Percentiles rank a stretch among this genome's conserved stretches.
Conservation (phyloP, 2,329 filamentous ascomycete genomes). For the Fusarium coffeatum region DNA sequence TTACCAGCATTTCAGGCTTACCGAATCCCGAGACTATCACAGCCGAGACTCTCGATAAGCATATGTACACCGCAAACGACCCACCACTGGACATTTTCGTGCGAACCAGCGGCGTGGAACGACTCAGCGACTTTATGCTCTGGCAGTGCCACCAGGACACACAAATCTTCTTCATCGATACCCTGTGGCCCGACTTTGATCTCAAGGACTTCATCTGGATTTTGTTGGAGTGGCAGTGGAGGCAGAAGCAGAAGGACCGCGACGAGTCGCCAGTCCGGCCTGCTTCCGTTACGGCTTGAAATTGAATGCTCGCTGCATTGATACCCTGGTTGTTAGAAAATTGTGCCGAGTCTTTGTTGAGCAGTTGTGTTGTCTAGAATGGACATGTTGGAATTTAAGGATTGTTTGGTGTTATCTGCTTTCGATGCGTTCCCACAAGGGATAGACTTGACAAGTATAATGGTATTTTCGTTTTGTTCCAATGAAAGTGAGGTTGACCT, state of each 20-base stretch:
- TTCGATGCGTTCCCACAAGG: constrained; percentile 1
- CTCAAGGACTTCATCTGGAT: constrained; percentile 94
- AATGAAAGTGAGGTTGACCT: background rate
- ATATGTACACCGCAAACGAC: constrained; percentile 87
- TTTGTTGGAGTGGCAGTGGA: constrained; percentile 87
- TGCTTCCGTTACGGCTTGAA: constrained; percentile 42
- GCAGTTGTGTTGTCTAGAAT: constrained; percentile 16
- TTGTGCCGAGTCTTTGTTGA: constrained; percentile 5
- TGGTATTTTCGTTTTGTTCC: background rate
- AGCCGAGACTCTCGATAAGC: constrained; percentile 80
- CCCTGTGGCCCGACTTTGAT: constrained; percentile 96
- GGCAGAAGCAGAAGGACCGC: constrained; percentile 67
- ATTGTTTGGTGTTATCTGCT: constrained; percentile 12
- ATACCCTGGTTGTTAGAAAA: constrained; percentile 41
- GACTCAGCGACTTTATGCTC: constrained; percentile 97
- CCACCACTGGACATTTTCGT: constrained; percentile 92
- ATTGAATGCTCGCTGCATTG: constrained; percentile 33
- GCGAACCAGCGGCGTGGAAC: constrained; percentile 90
- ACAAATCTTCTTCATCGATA: constrained; percentile 90
- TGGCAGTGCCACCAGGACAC: constrained; percentile 97
- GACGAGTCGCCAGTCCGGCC: constrained; percentile 58
- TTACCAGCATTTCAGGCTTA: constrained; percentile 55
- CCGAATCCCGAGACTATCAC: constrained; percentile 89
- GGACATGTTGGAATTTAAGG: constrained; percentile 6
- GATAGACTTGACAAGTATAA: constrained; percentile 7